These are phyloP conservation scores for Plasmodium billcollinsi DNA, from an alignment of 169 alveolate species.

Conservation along the genomic window DNA sequence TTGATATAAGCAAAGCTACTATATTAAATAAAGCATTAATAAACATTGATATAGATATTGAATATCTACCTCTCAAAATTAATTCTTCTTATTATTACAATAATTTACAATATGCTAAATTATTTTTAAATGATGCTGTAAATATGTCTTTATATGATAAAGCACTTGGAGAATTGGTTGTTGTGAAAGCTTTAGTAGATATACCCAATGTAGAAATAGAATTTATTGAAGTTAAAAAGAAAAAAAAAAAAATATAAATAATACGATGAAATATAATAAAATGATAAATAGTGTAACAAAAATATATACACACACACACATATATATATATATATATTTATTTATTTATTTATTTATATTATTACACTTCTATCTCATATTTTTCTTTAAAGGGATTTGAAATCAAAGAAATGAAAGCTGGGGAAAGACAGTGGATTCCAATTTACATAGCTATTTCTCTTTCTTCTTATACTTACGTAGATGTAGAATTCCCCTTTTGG, in stretches of 20 bases:
- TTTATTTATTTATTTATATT: neutral
- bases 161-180: slow-evolving; percentile 76
- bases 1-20: slow-evolving; percentile 76
- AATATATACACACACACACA: neutral
- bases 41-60: slow-evolving; percentile 68
- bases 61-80: slow-evolving; percentile 62
- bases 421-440: slow-evolving; percentile 77
- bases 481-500: slow-evolving; percentile 78
- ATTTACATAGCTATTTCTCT: slow-evolving; percentile 62
- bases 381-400: slow-evolving; percentile 55
- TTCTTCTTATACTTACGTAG: slow-evolving; percentile 71
- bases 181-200: slow-evolving; percentile 74
- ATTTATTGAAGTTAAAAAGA: slow-evolving; percentile 56
- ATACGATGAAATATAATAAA: neutral
- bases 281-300: neutral
- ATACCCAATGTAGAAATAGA: slow-evolving; percentile 42
- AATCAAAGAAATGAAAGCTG: slow-evolving; percentile 74
- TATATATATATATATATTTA: neutral
- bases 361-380: neutral
- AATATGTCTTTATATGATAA: slow-evolving; percentile 70
- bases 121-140: slow-evolving; percentile 71
- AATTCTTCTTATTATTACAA: slow-evolving; percentile 57
- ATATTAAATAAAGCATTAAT: slow-evolving; percentile 55
- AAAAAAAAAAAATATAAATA: slow-evolving; percentile 1
- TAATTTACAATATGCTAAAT: slow-evolving; percentile 65